Conservation (phyloP, 176 grass and related monocot genomes). For the Microstegium vimineum region DNA sequence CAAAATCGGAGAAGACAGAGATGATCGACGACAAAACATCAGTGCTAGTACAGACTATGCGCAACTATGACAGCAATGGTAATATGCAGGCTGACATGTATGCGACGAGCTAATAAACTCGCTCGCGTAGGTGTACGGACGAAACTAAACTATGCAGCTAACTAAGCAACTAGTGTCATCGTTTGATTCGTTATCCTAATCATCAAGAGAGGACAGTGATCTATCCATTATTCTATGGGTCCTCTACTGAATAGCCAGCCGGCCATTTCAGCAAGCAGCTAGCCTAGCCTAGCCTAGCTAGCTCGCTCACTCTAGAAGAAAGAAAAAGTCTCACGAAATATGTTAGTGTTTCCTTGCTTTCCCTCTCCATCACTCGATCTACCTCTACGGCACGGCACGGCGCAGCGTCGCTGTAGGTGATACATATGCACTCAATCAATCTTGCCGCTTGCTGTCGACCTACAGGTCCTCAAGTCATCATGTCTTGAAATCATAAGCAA, state of each 20-base stretch:
- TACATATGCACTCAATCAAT: neutral
- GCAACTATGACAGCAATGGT: constrained; percentile 22
- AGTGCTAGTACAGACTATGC: neutral
- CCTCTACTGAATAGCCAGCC: neutral
- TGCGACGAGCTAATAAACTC: neutral
- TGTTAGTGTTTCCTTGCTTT: constrained; percentile 1
- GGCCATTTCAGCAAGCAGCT: neutral
- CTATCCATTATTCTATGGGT: neutral
- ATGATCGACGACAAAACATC: neutral
- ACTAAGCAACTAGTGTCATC: constrained; percentile 19
- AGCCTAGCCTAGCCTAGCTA: neutral
- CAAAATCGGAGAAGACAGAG: constrained; percentile 6
- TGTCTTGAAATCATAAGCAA: neutral
- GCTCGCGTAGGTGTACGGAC: too few relatives aligned
- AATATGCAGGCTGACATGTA: constrained; percentile 1
- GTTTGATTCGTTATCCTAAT: constrained; percentile 7
- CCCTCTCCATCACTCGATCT: neutral
- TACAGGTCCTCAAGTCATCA: neutral
- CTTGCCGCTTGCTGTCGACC: constrained; percentile 2
- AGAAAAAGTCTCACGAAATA: neutral
- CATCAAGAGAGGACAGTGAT: constrained; percentile 13
- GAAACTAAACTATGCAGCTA: constrained; percentile 21
- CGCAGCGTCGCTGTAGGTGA: neutral
- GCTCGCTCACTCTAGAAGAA: neutral
- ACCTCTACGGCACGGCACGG: neutral